phyloP scores from a whole-genome alignment of 345 rosid genomes.

The Eucalyptus melliodora region DNA sequence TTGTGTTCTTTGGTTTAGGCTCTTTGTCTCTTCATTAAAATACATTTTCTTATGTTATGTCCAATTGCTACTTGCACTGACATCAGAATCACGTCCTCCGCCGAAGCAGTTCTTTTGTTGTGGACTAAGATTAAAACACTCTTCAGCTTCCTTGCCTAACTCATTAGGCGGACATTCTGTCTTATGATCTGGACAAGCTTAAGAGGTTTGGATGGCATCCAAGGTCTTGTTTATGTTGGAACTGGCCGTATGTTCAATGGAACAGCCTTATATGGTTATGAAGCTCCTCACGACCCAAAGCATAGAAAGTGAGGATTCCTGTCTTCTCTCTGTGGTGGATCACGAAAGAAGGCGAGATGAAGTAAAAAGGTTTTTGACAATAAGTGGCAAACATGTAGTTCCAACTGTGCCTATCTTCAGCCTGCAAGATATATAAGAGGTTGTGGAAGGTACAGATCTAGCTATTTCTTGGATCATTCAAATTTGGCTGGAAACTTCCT shows the following conservation, averaged over 20 bases:
- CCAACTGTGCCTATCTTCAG: conserved; percentile 83
- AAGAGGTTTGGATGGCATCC: conserved; percentile 96
- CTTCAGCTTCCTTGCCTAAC: background rate
- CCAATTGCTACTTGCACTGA: background rate
- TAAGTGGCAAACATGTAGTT: conserved; percentile 73
- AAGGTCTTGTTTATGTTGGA: conserved; percentile 98
- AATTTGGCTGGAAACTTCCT: background rate
- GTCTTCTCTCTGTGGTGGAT: conserved; percentile 80
- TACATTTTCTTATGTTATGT: background rate
- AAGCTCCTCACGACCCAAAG: conserved; percentile 82
- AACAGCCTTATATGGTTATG: conserved; percentile 89
- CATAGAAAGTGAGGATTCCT: conserved; percentile 65
- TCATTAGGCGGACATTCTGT: background rate
- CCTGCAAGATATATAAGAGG: conserved; percentile 93
- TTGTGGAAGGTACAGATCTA: conserved; percentile 61
- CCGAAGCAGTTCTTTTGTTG: background rate
- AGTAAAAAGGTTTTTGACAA: conserved; percentile 38
- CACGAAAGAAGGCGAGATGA: conserved; percentile 65
- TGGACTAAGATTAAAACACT: background rate
- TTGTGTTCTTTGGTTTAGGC: conserved; percentile 60
- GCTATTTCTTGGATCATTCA: background rate
- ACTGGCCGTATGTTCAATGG: conserved; percentile 97
- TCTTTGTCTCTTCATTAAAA: background rate
- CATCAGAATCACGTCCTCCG: background rate
- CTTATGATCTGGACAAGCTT: conserved; percentile 55